phyloP scores from a whole-genome alignment of 73 alveolate species.

The Paramecium caudatum region DNA sequence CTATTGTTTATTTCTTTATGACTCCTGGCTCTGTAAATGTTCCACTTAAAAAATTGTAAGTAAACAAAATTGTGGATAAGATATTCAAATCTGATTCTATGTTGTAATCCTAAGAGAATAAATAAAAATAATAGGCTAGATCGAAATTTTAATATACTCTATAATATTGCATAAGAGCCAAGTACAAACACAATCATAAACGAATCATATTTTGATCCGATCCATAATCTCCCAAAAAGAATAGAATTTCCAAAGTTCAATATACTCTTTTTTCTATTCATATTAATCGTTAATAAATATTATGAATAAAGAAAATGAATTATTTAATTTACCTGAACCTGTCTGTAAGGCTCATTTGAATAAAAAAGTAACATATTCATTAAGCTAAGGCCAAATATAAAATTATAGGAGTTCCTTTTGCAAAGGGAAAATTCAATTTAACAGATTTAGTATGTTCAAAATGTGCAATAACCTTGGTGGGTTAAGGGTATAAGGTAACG shows the following conservation, averaged over 20 bases:
- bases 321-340: neutral
- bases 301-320: conserved; percentile 52
- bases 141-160: neutral
- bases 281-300: neutral
- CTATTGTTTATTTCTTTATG: neutral
- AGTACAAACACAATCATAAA: neutral
- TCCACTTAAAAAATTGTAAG: conserved; percentile 14
- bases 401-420: conserved; percentile 54
- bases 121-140: neutral
- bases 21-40: conserved; percentile 62
- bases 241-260: conserved; percentile 3
- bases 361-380: conserved; percentile 21
- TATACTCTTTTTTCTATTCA: conserved; percentile 12
- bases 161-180: neutral
- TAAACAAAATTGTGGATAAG: too few relatives aligned
- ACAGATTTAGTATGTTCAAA: conserved; percentile 62
- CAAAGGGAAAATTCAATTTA: neutral
- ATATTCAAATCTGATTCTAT: too few relatives aligned
- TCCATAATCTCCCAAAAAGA: neutral
- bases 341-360: neutral
- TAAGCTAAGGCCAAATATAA: conserved; percentile 69
- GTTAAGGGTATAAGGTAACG: conserved; percentile 24
- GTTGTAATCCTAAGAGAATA: neutral
- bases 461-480: conserved; percentile 24
- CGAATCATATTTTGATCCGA: conserved; percentile 4